Percentiles rank a stretch among this genome's conserved stretches.
phyloP scores from a whole-genome alignment of 805 yeast genomes.

The Komagataella mondaviorum region DNA sequence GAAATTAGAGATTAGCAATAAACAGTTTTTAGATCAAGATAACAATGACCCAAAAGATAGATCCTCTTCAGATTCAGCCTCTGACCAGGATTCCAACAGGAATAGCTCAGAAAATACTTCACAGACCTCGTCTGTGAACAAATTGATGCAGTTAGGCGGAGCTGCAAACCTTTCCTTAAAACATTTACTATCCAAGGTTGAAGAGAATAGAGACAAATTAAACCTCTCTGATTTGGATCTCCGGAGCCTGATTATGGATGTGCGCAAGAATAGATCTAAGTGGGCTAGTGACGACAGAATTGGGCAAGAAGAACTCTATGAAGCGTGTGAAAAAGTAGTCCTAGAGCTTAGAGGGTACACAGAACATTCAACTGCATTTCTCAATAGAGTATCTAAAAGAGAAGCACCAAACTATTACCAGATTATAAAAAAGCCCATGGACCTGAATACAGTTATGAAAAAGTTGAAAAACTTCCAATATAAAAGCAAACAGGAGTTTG shows the following conservation, averaged over 20 bases:
- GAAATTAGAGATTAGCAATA: constrained; percentile 69
- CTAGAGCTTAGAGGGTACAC: constrained; percentile 82
- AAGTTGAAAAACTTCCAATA: constrained; percentile 77
- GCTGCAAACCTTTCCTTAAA: constrained; percentile 70
- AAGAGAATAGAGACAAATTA: constrained; percentile 63
- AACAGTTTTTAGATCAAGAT: constrained; percentile 36
- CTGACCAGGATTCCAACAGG: constrained; percentile 5
- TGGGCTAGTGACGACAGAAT: constrained; percentile 95
- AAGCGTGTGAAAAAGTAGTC: constrained; percentile 93
- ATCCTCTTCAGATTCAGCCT: constrained; percentile 1
- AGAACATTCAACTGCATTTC: constrained; percentile 91
- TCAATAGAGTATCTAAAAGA: constrained; percentile 91
- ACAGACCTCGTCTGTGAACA: constrained; percentile 13
- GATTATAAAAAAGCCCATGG: constrained; percentile 91
- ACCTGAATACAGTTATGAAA: constrained; percentile 84
- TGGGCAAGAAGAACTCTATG: constrained; percentile 96
- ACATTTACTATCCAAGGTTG: constrained; percentile 69
- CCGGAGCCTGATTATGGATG: constrained; percentile 78
- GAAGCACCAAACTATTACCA: constrained; percentile 96
- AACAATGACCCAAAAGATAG: constrained; percentile 11
- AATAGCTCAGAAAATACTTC: constrained; percentile 9
- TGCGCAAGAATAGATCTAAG: constrained; percentile 86
- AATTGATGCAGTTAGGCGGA: constrained; percentile 27
- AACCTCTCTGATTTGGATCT: constrained; percentile 71
- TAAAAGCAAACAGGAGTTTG: constrained; percentile 75